Conservation (phyloP, 2,329 filamentous ascomycete species). For the Sodiomyces alkalinus region DNA sequence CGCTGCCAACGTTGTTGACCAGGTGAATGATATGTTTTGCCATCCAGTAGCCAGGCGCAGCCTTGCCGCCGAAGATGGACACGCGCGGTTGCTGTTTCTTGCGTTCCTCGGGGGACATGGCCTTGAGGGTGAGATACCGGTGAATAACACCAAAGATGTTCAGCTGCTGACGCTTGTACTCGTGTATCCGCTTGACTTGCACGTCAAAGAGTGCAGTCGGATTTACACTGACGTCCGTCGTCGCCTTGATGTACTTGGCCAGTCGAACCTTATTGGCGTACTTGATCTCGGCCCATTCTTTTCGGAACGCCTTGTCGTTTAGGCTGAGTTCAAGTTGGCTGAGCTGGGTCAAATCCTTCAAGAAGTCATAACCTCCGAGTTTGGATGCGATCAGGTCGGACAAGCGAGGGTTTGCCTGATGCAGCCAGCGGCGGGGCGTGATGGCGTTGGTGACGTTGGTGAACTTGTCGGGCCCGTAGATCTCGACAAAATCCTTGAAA, state of each 20-base stretch:
- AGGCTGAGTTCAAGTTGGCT: slow-evolving; percentile 74
- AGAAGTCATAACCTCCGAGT: slow-evolving; percentile 65
- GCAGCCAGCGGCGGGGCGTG: slow-evolving; percentile 87
- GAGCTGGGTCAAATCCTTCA: slow-evolving; percentile 78
- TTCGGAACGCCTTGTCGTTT: slow-evolving; percentile 79
- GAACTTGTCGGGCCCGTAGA: slow-evolving; percentile 95
- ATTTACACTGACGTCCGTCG: slow-evolving; percentile 69
- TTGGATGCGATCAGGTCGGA: slow-evolving; percentile 89
- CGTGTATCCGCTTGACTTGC: slow-evolving; percentile 97
- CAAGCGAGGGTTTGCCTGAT: slow-evolving; percentile 88
- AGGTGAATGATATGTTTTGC: slow-evolving; percentile 97
- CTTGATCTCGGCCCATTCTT: slow-evolving; percentile 95
- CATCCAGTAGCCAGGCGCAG: slow-evolving; percentile 99
- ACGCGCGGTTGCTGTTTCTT: slow-evolving; percentile 82
- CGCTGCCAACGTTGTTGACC: slow-evolving; percentile 77
- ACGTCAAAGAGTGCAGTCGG: slow-evolving; percentile 85
- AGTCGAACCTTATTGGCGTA: slow-evolving; percentile 87
- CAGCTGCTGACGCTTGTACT: slow-evolving; percentile 97
- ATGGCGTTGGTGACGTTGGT: slow-evolving; percentile 98
- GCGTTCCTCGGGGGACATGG: slow-evolving; percentile 64
- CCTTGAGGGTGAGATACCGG: slow-evolving; percentile 80
- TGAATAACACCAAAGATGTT: slow-evolving; percentile 98
- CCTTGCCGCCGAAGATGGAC: slow-evolving; percentile 94
- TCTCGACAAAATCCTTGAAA: slow-evolving; percentile 94
- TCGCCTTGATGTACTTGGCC: slow-evolving; percentile 77